Evolutionary conservation across 108 stramenopile species (phyloP).

Genomic region (Pseudonitzschia multiseries): DNA sequence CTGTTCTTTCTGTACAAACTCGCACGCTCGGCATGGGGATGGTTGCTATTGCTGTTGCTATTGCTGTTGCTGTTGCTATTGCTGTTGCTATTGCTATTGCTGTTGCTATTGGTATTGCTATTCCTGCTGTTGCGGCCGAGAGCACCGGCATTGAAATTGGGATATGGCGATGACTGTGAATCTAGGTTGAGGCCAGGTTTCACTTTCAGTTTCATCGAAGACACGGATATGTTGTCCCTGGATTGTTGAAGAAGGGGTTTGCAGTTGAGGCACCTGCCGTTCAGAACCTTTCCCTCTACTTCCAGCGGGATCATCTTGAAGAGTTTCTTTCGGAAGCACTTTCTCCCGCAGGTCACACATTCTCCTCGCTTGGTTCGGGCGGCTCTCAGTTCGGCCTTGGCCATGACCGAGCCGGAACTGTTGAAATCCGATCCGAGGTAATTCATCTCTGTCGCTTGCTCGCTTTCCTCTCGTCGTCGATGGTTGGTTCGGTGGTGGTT

Average conservation of each 20-base stretch:
- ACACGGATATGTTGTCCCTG: not conserved
- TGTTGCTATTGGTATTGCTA: no score
- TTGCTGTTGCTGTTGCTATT: no score
- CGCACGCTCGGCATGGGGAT: not conserved
- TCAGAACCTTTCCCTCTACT: slow-evolving; percentile 54
- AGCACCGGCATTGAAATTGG: not conserved
- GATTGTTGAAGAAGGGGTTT: slow-evolving; percentile 31
- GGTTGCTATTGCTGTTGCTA: no score
- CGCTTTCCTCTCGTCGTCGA: not conserved
- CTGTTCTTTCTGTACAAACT: not conserved
- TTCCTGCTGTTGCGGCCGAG: not conserved
- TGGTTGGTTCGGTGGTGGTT: not conserved
- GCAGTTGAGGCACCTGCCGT: slow-evolving; percentile 75
- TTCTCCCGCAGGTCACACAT: slow-evolving; percentile 71
- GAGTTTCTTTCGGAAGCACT: slow-evolving; percentile 73
- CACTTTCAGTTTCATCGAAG: not conserved
- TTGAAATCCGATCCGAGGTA: slow-evolving; percentile 66
- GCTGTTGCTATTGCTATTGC: no score
- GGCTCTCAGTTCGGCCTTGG: slow-evolving; percentile 48
- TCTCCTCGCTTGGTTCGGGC: slow-evolving; percentile 65
- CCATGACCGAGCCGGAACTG: slow-evolving; percentile 68
- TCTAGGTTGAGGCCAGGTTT: not conserved
- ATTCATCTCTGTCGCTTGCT: slow-evolving; percentile 47
- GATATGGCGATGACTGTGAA: not conserved
- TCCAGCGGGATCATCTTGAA: slow-evolving; percentile 74